phyloP scores from a whole-genome alignment of 768 basidiomycete species.

The Amanita pallidorosea region DNA sequence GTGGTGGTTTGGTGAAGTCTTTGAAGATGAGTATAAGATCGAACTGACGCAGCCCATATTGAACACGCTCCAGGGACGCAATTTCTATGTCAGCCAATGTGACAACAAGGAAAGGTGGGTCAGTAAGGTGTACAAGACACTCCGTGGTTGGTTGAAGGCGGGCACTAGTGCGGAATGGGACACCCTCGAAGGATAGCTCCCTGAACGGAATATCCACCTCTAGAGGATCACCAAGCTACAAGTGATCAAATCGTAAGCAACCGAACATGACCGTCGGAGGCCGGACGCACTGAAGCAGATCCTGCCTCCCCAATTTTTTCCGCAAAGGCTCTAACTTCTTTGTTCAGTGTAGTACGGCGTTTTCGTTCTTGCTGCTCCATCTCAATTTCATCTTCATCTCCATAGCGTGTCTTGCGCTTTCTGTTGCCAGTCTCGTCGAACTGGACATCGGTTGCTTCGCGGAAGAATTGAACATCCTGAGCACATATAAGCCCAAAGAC shows the following conservation, averaged over 20 bases:
- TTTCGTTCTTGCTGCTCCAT: conserved; percentile 96
- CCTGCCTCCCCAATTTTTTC: conserved; percentile 86
- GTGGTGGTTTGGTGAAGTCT: conserved; percentile 84
- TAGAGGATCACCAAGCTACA: conserved; percentile 61
- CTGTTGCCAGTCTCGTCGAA: conserved; percentile 99
- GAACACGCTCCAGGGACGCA: conserved; percentile 92
- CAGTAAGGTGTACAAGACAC: conserved; percentile 90
- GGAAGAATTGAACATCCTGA: conserved; percentile 96
- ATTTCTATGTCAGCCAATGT: conserved; percentile 94
- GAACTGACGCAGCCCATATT: conserved; percentile 93
- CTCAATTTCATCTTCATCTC: conserved; percentile 98
- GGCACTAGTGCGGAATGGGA: conserved; percentile 91
- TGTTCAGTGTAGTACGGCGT: conserved; percentile 81
- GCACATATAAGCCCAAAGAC: background rate
- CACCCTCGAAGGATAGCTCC: conserved; percentile 94
- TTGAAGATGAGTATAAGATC: conserved; percentile 96
- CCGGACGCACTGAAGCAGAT: conserved; percentile 51
- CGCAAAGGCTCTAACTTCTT: conserved; percentile 88
- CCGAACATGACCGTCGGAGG: background rate
- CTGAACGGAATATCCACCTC: conserved; percentile 97
- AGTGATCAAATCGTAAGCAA: conserved; percentile 1
- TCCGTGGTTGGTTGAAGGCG: conserved; percentile 94
- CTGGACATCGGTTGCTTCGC: conserved; percentile 94
- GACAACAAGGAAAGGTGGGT: conserved; percentile 92
- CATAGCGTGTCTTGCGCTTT: conserved; percentile 93